Conservation (phyloP, 495 filamentous ascomycete species). For the Penicillium bovifimosum region DNA sequence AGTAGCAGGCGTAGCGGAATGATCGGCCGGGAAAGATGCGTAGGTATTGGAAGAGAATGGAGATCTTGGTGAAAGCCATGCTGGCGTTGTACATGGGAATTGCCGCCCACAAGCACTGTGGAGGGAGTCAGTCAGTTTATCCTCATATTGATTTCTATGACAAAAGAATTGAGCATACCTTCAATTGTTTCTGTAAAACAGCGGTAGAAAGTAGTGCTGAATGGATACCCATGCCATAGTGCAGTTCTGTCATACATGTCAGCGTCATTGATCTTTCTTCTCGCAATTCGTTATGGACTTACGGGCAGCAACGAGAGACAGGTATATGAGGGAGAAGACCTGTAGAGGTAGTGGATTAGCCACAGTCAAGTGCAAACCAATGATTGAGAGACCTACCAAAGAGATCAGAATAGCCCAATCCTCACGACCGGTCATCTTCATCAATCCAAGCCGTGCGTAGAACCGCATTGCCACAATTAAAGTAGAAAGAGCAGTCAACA, state of each 20-base stretch:
- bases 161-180: slow-evolving; percentile 15
- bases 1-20: slow-evolving; percentile 31
- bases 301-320: slow-evolving; percentile 32
- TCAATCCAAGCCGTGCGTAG: slow-evolving; percentile 30
- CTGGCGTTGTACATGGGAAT: slow-evolving; percentile 42
- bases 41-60: slow-evolving; percentile 46
- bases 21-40: slow-evolving; percentile 37
- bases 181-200: slow-evolving; percentile 25
- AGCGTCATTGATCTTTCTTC: background rate
- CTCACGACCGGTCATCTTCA: slow-evolving; percentile 35
- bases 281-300: slow-evolving; percentile 1
- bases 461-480: slow-evolving; percentile 31
- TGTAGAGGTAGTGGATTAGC: background rate
- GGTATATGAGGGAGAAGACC: slow-evolving; percentile 29
- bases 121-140: background rate
- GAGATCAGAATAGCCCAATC: slow-evolving; percentile 33
- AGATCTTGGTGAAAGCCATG: slow-evolving; percentile 39
- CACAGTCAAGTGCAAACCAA: background rate
- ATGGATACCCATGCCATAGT: slow-evolving; percentile 30
- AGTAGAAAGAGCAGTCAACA: slow-evolving; percentile 26
- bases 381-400: slow-evolving; percentile 12
- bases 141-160: background rate
- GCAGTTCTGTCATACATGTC: slow-evolving; percentile 20
- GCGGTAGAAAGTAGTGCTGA: slow-evolving; percentile 13
- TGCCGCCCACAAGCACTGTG: slow-evolving; percentile 33